These are phyloP conservation scores for Ambrosia trifida DNA, from an alignment of 129 eudicot species.

Conservation along the genomic window DNA sequence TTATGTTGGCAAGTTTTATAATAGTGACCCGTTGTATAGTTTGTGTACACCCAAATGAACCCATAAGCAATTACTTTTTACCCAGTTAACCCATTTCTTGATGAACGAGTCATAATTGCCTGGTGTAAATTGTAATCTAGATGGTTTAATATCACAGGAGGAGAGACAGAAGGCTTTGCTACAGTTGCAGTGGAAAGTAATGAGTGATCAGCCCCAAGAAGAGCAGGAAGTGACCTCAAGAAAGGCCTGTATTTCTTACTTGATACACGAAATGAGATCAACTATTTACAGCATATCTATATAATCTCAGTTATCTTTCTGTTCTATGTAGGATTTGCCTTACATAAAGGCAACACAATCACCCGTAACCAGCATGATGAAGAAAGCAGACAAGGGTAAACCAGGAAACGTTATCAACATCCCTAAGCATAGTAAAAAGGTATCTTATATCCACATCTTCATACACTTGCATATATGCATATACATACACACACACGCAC, in stretches of 20 bases:
- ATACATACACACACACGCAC: too few species aligned
- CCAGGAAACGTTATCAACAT: slow-evolving; percentile 52
- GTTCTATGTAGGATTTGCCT: slow-evolving; percentile 24
- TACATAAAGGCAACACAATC: slow-evolving; percentile 41
- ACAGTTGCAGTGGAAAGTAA: slow-evolving; percentile 90
- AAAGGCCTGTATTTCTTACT: slow-evolving; percentile 46
- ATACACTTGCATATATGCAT: too few species aligned
- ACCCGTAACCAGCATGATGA: slow-evolving; percentile 67
- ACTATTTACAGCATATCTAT: background rate
- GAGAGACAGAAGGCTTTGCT: slow-evolving; percentile 86
- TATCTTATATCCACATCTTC: too few species aligned
- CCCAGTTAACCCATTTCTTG: too few species aligned
- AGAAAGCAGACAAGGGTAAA: slow-evolving; percentile 59
- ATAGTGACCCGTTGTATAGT: too few species aligned
- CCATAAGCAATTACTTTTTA: too few species aligned
- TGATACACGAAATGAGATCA: background rate
- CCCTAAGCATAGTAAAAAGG: too few species aligned
- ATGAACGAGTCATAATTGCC: too few species aligned
- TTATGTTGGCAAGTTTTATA: too few species aligned
- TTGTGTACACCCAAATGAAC: too few species aligned
- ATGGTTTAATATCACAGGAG: slow-evolving; percentile 54
- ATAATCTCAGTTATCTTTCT: background rate
- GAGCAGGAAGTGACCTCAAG: slow-evolving; percentile 89
- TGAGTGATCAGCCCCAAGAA: slow-evolving; percentile 77
- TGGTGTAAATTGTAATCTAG: too few species aligned